Evolutionary conservation across 768 basidiomycete species (phyloP).

Genomic region (Naganishia vishniacii): DNA sequence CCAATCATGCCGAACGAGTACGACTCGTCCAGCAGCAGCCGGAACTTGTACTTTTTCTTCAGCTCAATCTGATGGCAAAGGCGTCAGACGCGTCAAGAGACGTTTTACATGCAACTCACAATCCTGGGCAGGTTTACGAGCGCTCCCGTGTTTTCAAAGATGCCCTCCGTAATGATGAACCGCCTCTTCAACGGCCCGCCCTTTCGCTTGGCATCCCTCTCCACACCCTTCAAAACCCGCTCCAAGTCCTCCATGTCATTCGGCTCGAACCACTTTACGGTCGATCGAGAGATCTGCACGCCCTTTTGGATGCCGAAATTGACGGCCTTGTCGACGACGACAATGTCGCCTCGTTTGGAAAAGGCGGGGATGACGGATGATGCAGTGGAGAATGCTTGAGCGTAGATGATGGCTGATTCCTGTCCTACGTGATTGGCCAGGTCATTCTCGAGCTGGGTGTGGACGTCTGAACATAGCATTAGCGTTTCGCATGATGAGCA

Average conservation of each 20-base stretch:
- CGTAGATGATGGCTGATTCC: conserved; percentile 83
- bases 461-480: conserved; percentile 70
- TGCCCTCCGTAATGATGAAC: conserved; percentile 94
- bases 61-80: conserved; percentile 66
- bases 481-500: no score
- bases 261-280: conserved; percentile 92
- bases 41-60: conserved; percentile 91
- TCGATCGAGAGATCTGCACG: conserved; percentile 83
- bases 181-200: conserved; percentile 73
- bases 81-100: background rate
- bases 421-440: conserved; percentile 86
- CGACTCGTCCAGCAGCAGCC: conserved; percentile 87
- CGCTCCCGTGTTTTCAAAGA: conserved; percentile 89
- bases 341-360: conserved; percentile 93
- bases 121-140: conserved; percentile 89
- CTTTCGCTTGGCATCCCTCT: conserved; percentile 83
- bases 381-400: conserved; percentile 85
- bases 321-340: conserved; percentile 95
- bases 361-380: conserved; percentile 94
- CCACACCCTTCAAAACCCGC: conserved; percentile 72
- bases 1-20: conserved; percentile 91
- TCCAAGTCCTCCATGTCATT: conserved; percentile 88
- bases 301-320: conserved; percentile 96
- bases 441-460: conserved; percentile 78
- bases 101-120: conserved; percentile 53